Base-by-base conservation (phyloP, 106 monocot species). In the Dioscorea alata region DNA sequence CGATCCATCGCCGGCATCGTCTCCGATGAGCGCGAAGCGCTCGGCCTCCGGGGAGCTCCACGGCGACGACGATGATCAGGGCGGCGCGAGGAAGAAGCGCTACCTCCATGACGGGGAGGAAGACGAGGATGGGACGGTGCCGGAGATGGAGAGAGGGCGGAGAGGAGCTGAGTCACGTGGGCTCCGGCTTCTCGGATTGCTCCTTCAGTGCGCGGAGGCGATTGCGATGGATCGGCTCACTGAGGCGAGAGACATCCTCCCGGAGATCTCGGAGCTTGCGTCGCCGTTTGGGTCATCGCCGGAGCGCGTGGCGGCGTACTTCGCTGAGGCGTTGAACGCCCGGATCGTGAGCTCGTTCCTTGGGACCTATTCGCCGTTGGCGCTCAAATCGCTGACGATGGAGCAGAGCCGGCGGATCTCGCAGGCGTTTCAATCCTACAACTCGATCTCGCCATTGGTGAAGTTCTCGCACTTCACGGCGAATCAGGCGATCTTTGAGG, bases 401-500 rank as follows among this genome's bases (percentile, higher is more conserved):
- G 64, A 48, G n/a, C 76, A 72, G 50, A 67, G 57, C 76, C 66
- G 52, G 51, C 68, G 71, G 9, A 60, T 70, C 57, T 74, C 67
- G 3, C 68, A 71, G 22, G 86, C 90, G 32, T 84, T 87, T 75
- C 81, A 84, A 57, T 60, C 63, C 66, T 83, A 78, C 83, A 84
- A 90, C 62, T 54, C 79, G 60, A 63, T 79, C 59, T 79, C 90
- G 16, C 84, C 90, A 0, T 69, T 84, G 33, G 73, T 82, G 67
- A 87, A 87, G 69, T 91, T 91, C 84, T 79, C 90, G n/a, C 86
- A 91, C 74, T 91, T 91, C 87, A 91, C 90, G 21, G 78, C 90
- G 34, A 91, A 91, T 76, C 90, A 91, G 69, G 87, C 90, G 24
- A 91, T 91, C 78, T 72, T 76, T 64, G 64, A 84, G 59, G 81